A percentile compares a stretch with the other conserved stretches of the same genome.
phyloP scores from a whole-genome alignment of 305 asterid genomes.

The Solanum aculeatissimum region DNA sequence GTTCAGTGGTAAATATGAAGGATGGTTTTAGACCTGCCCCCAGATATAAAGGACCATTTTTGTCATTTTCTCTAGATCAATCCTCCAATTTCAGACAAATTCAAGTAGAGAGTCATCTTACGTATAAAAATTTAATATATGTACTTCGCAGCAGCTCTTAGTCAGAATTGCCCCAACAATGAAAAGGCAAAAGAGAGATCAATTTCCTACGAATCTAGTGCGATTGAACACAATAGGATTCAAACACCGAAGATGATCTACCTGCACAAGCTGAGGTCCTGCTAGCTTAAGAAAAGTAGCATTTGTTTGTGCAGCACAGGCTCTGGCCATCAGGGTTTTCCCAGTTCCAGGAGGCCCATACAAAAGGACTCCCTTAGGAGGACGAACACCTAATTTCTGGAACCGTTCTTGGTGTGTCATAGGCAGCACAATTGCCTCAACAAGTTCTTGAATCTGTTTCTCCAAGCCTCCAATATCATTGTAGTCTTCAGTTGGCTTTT shows the following conservation, averaged over 20 bases:
- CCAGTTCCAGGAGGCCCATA: conserved; percentile 56
- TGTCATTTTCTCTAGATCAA: neutral
- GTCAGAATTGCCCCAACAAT: neutral
- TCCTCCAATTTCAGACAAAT: neutral
- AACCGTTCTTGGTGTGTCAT: conserved; percentile 92
- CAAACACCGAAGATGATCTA: neutral
- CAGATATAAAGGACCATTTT: neutral
- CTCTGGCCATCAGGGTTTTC: conserved; percentile 44
- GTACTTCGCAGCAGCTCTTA: neutral
- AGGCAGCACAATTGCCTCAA: conserved; percentile 92
- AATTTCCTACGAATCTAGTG: neutral
- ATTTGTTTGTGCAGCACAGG: conserved; percentile 66
- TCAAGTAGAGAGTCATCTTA: neutral
- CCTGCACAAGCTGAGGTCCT: conserved; percentile 96
- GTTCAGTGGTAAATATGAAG: neutral
- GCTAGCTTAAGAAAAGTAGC: conserved; percentile 97
- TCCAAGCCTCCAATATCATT: conserved; percentile 93
- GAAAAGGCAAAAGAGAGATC: neutral
- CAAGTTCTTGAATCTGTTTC: conserved; percentile 95
- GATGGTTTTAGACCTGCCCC: neutral
- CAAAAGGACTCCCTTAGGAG: conserved; percentile 57
- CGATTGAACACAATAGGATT: neutral
- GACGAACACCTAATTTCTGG: conserved; percentile 81
- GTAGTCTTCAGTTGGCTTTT: conserved; percentile 96
- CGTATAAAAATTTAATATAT: neutral